phyloP scores from a whole-genome alignment of 352 stramenopile species.

The Globisporangium ultimum region DNA sequence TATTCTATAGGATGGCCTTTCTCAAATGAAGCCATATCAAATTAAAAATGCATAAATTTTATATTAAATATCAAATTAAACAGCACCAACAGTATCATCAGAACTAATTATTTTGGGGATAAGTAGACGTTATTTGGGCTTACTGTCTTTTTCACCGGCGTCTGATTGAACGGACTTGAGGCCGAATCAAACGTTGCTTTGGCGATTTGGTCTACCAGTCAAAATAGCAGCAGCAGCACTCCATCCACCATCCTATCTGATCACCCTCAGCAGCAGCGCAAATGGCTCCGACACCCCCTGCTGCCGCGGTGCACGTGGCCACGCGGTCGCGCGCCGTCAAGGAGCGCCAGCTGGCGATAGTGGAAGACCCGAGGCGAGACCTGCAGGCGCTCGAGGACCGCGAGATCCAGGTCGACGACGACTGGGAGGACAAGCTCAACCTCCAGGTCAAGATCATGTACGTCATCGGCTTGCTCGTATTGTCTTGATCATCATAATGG shows the following conservation, averaged over 20 bases:
- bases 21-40: no score
- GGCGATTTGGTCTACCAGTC: neutral
- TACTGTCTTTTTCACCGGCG: neutral
- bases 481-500: neutral
- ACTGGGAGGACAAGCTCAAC: slow-evolving; percentile 78
- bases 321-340: slow-evolving; percentile 53
- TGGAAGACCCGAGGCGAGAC: slow-evolving; percentile 37
- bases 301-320: neutral
- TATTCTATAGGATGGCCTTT: no score
- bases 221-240: neutral
- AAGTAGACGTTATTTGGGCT: neutral
- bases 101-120: no score
- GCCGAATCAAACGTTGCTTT: neutral
- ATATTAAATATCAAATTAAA: no score
- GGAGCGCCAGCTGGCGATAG: slow-evolving; percentile 66
- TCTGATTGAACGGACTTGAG: neutral
- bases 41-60: no score
- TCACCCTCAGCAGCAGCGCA: neutral
- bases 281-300: slow-evolving; percentile 12
- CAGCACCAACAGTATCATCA: no score
- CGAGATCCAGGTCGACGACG: slow-evolving; percentile 73
- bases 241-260: neutral
- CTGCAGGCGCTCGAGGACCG: slow-evolving; percentile 39
- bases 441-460: slow-evolving; percentile 85
- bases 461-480: neutral